Conservation (phyloP, 352 stramenopile genomes). For the Globisporangium polare region DNA sequence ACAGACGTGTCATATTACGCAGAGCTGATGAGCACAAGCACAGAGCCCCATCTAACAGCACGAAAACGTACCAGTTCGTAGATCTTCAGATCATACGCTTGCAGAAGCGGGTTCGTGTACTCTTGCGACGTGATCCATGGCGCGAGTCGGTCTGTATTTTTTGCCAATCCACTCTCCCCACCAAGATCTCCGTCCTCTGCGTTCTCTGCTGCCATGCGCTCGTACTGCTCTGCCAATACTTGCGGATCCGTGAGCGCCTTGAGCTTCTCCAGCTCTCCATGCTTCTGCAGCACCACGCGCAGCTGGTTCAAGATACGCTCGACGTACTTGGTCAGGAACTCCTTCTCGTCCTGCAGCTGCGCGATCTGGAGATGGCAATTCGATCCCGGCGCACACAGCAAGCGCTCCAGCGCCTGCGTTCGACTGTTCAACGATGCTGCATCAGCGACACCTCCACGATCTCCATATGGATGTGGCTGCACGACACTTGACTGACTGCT, state of each 20-base stretch:
- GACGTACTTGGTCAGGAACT: slow-evolving; percentile 63
- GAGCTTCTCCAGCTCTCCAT: slow-evolving; percentile 73
- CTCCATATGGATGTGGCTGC: background rate
- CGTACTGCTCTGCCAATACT: slow-evolving; percentile 9
- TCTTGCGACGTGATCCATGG: slow-evolving; percentile 71
- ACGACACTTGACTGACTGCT: background rate
- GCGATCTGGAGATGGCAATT: slow-evolving; percentile 39
- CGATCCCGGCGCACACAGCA: slow-evolving; percentile 16
- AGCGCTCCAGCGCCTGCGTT: slow-evolving; percentile 1
- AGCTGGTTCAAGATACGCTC: slow-evolving; percentile 65
- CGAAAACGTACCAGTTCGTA: slow-evolving; percentile 46
- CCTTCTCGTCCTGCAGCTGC: slow-evolving; percentile 51
- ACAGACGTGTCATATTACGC: background rate
- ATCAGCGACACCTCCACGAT: background rate
- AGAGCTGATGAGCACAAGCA: background rate
- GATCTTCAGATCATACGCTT: slow-evolving; percentile 78
- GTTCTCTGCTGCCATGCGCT: slow-evolving; percentile 11
- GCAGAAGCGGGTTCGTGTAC: slow-evolving; percentile 68
- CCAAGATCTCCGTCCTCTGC: slow-evolving; percentile 11
- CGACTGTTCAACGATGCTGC: background rate
- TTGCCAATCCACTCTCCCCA: background rate
- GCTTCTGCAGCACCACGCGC: slow-evolving; percentile 47
- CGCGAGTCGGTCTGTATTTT: slow-evolving; percentile 16
- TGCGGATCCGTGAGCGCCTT: slow-evolving; percentile 44
- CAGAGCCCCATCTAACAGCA: background rate